A percentile compares a stretch with the other conserved stretches of the same genome.
These are phyloP conservation scores for Eruca vesicaria DNA, from an alignment of 441 rosid genomes.

Conservation along the genomic window DNA sequence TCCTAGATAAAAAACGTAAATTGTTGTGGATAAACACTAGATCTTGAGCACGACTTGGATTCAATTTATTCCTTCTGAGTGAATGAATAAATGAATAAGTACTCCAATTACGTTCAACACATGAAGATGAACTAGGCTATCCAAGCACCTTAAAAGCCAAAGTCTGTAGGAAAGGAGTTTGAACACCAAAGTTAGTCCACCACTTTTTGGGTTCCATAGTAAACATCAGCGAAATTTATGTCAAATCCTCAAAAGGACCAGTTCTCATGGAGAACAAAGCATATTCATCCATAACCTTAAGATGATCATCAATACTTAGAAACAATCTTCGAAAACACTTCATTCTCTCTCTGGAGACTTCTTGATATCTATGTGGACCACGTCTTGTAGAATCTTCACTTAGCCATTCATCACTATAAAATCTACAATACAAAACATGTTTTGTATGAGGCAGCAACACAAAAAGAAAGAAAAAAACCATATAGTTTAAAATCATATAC, in stretches of 20 bases:
- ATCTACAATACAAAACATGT: neutral
- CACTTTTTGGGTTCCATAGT: neutral
- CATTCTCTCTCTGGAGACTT: neutral
- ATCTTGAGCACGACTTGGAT: too few species aligned
- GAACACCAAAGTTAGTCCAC: too few species aligned
- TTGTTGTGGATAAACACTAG: too few species aligned
- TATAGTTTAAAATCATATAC: neutral
- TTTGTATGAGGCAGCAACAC: neutral
- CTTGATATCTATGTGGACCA: neutral
- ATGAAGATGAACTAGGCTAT: neutral
- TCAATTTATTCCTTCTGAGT: too few species aligned
- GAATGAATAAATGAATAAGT: too few species aligned
- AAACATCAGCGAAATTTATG: neutral
- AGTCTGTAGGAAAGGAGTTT: too few species aligned
- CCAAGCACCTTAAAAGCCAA: neutral
- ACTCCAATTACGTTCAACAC: neutral
- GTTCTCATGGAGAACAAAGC: too few species aligned
- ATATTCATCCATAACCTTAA: too few species aligned
- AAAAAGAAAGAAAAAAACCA: neutral
- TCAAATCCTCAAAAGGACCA: neutral
- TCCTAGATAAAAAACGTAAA: neutral
- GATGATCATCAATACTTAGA: too few species aligned
- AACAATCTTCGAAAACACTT: neutral
- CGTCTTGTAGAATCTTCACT: neutral
- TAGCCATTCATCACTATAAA: neutral